phyloP scores from a whole-genome alignment of 1,284 basidiomycete genomes.

The Ustilago trichophora region DNA sequence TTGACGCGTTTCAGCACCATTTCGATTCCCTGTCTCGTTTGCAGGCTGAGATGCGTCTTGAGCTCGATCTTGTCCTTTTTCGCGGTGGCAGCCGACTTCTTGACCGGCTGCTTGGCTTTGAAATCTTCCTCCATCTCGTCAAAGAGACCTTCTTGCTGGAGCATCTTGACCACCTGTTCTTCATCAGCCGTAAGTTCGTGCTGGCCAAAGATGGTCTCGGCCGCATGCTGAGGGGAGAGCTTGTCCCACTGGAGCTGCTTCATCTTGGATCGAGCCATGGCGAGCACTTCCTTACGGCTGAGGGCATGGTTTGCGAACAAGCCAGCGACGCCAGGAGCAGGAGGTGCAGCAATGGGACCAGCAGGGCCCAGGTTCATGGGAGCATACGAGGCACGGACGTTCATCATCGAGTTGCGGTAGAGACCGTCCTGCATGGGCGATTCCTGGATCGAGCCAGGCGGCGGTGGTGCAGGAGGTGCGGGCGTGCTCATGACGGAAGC shows the following conservation, averaged over 20 bases:
- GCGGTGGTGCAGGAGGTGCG: slow-evolving; percentile 68
- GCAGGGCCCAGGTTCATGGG: slow-evolving; percentile 47
- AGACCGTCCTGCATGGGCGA: slow-evolving; percentile 47
- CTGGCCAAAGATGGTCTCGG: slow-evolving; percentile 64
- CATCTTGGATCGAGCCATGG: slow-evolving; percentile 89
- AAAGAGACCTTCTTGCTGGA: slow-evolving; percentile 76
- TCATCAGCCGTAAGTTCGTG: slow-evolving; percentile 49
- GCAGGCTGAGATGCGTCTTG: slow-evolving; percentile 63
- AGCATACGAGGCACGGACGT: slow-evolving; percentile 58
- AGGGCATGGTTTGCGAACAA: slow-evolving; percentile 44
- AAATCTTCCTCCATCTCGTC: slow-evolving; percentile 97
- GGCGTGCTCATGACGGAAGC: slow-evolving; percentile 64
- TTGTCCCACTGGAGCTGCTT: slow-evolving; percentile 99
- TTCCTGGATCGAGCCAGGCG: slow-evolving; percentile 62
- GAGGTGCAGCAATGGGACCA: slow-evolving; percentile 62
- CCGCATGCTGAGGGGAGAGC: slow-evolving; percentile 65
- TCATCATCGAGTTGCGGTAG: slow-evolving; percentile 62
- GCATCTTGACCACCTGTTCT: slow-evolving; percentile 38
- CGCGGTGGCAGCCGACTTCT: slow-evolving; percentile 60
- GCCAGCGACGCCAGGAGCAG: slow-evolving; percentile 73
- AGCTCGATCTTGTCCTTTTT: slow-evolving; percentile 67
- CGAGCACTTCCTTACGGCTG: slow-evolving; percentile 80
- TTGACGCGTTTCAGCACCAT: slow-evolving; percentile 45
- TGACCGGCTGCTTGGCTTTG: slow-evolving; percentile 88
- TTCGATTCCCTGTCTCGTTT: slow-evolving; percentile 57